Evolutionary conservation across 2,329 filamentous ascomycete genomes (phyloP), one percentile per base, ranked within the genome.

Genomic region (Fusarium denticulatum): DNA sequence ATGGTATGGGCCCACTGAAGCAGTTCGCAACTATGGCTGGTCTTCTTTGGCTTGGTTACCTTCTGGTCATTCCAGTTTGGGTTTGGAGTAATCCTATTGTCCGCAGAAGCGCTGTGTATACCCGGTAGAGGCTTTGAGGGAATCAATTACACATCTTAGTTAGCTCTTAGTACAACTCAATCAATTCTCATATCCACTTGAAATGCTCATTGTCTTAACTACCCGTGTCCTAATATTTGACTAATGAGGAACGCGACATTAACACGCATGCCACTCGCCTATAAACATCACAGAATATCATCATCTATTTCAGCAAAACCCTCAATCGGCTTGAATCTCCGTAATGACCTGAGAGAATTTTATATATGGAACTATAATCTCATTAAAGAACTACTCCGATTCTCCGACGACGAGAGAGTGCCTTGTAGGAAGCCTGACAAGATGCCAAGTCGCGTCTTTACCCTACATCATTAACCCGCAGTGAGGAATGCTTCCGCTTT

Each of bases 41-140:
- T 37, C 60, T 66, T 28, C 60, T 66, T 3, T 66, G 60, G 63
- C 2, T 42, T 9, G 63, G 63, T 5, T 66, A 58, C 15, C 5
- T 49, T 5, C 12, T 65, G 5, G 60, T 40, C 1, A 24, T 65
- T 24, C 59, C 59, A 14, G 28, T 65, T 2, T 65, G 63, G 63
- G 9, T 64, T 9, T 56, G 28, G 39, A 65, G 59, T 12, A 46
- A 47, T 18, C 15, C 32, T 18, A 15, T 62, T 10, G 6, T 62
- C 5, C 39, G n/a, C 13, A 58, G 22, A 8, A 58, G 50, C 4
- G 24, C 24, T 6, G 2, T 20, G 13, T 59, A 58, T 18, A 16
- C 16, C 5, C 28, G 7, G 20, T 42, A 56, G 24, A 18, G 4
- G 10, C 1, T 13, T 16, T 2, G 5, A 5, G 14, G 34, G 4